Evolutionary conservation across 73 alveolate genomes (phyloP), one percentile per base, ranked within the genome.

Genomic region (Diophrys appendiculata): DNA sequence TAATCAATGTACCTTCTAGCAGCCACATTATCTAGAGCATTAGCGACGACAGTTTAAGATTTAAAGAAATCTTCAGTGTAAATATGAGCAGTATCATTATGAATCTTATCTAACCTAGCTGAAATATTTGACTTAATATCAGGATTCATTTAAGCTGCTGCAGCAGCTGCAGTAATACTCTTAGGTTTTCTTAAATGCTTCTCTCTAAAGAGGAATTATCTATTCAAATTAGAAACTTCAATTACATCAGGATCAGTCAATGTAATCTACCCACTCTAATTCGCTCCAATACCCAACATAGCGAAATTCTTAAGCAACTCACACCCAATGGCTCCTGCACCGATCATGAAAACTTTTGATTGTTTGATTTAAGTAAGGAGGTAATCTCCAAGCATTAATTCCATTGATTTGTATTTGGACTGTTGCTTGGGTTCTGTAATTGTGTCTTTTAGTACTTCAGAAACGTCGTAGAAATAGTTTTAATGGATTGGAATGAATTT

Each of bases 291-390:
- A 11, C 98, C 98, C 2, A 96, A 68, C 97, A 94, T 91, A 0
- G 98, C 97, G 77, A 79, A 93, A 86, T 96, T 96, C 83, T 96
- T 96, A 32, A 96, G 80, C 52, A 96, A 87, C 81, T 96, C 98
- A 72, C 99, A 96, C 26, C 99, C 99, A 24, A 96, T 96, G 13
- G 99, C 99, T n/a, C 99, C 99, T 29, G 99, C 99, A 22, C 99
- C 99, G 25, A 96, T 91, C 88, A 94, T 85, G 28, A 96, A 92
- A 54, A 94, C 72, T 54, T 87, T 75, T 52, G 93, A 74, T 43
- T 87, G 82, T 56, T 88, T 64, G 43, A 96, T 43, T 70, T 88
- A 88, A 28, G 83, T 26, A 24, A 88, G 60, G 0, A 88, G 52
- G 2, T 91, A 89, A 43, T 81, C 52, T 1, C 98, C 98, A 53